These are phyloP conservation scores for Ichthyophthirius multifiliis DNA, from an alignment of 169 alveolate genomes.

Conservation along the genomic window DNA sequence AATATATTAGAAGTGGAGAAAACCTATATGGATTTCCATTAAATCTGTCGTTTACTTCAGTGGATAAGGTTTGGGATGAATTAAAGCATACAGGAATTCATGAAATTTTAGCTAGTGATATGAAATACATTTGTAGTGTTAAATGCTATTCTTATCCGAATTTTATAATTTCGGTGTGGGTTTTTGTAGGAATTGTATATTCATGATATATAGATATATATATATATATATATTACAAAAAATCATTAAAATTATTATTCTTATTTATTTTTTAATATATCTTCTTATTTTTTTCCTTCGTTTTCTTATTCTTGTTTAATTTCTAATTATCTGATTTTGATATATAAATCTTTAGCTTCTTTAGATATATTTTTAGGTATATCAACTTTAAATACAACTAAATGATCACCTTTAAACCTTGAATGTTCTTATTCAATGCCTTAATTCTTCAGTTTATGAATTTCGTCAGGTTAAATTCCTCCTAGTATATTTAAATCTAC, in stretches of 20 bases:
- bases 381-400: neutral
- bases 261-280: too few relatives aligned
- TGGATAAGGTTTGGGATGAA: constrained; percentile 65
- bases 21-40: constrained; percentile 54
- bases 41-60: constrained; percentile 47
- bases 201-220: too few relatives aligned
- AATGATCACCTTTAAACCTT: constrained; percentile 9
- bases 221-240: too few relatives aligned
- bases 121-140: constrained; percentile 46
- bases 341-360: too few relatives aligned
- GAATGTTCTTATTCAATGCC: neutral
- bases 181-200: constrained; percentile 38
- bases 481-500: neutral
- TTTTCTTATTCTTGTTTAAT: too few relatives aligned
- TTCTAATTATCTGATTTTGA: too few relatives aligned
- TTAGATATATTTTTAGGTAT: neutral
- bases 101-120: constrained; percentile 53
- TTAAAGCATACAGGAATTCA: constrained; percentile 58
- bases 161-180: constrained; percentile 25
- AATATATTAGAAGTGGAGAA: neutral
- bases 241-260: too few relatives aligned
- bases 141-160: constrained; percentile 30
- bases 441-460: neutral
- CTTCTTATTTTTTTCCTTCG: too few relatives aligned
- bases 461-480: neutral